A percentile compares a stretch with the other conserved stretches of the same genome.
phyloP scores from a whole-genome alignment of 148 eudicot species.

The Nepenthes gracilis region DNA sequence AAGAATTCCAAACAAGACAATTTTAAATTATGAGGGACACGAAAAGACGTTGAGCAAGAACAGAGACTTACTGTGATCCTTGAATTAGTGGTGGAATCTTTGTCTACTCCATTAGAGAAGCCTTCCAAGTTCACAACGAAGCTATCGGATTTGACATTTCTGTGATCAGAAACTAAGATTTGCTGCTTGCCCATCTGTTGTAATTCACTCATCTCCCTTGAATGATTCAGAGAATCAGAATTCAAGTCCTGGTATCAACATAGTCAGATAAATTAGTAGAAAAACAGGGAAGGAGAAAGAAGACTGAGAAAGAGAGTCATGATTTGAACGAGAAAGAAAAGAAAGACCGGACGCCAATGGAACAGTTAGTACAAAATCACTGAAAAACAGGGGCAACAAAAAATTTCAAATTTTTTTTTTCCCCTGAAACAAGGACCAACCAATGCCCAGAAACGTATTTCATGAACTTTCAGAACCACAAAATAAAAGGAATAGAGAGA shows the following conservation, averaged over 20 bases:
- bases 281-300: not conserved
- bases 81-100: slow-evolving; percentile 36
- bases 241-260: slow-evolving; percentile 10
- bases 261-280: not conserved
- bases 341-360: too few species aligned
- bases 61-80: slow-evolving; percentile 43
- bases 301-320: too few species aligned
- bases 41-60: not conserved
- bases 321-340: too few species aligned
- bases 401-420: too few species aligned
- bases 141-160: slow-evolving; percentile 30
- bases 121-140: slow-evolving; percentile 57
- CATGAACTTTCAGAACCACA: too few species aligned
- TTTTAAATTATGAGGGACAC: too few species aligned
- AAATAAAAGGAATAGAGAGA: too few species aligned
- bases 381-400: too few species aligned
- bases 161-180: slow-evolving; percentile 24
- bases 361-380: too few species aligned
- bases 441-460: too few species aligned
- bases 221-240: slow-evolving; percentile 7
- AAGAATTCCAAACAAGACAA: too few species aligned
- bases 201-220: slow-evolving; percentile 9
- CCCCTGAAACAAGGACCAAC: too few species aligned
- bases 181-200: slow-evolving; percentile 17
- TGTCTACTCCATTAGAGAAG: slow-evolving; percentile 35